Evolutionary conservation across 2,329 filamentous ascomycete species (phyloP), one percentile per base, ranked within the genome.

Genomic region (Fusarium brachygibbosum): DNA sequence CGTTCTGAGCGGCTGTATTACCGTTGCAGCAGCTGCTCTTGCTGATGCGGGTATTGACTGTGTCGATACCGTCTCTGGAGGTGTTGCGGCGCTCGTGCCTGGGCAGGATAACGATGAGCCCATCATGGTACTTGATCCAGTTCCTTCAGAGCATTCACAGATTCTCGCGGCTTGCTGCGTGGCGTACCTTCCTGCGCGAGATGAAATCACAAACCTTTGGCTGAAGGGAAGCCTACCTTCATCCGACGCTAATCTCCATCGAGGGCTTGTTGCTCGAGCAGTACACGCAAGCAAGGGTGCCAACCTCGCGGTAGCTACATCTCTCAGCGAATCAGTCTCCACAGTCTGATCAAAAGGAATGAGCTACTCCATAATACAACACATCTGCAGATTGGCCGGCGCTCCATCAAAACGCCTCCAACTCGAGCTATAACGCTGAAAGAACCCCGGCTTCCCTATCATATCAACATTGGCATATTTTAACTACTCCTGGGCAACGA

Each of bases 21-120:
- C 94, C 1, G 95, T 97, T 57, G 93, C 95, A 12, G 94, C 94
- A 56, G 95, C 95, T 12, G 96, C 96, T 16, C 89, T 99, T 76
- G 92, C 92, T 4, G 96, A 99, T 81, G 96, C 96, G 2, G 94
- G 94, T 11, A 98, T 99, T 65, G 96, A 99, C 77, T 98, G 94
- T 76, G 90, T 98, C 48, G 96, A 98, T 81, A 87, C 95, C 32
- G 91, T 98, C 19, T 88, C 92, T 31, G 96, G 94, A 12, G 96
- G 96, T 29, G 93, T 98, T 40, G 94, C 95, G 31, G 95, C 93
- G 6, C 80, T 97, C 48, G 90, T 96, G 16, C 77, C 79, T 69
- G 66, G 72, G 3, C 75, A 77, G 63, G 72, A 77, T 51, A 71
- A 74, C 28, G 71, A 76, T 23, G 76, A 76, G 21, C 77, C 84